phyloP scores from a whole-genome alignment of 139 green algal genomes.

The Asterochloris sp. region DNA sequence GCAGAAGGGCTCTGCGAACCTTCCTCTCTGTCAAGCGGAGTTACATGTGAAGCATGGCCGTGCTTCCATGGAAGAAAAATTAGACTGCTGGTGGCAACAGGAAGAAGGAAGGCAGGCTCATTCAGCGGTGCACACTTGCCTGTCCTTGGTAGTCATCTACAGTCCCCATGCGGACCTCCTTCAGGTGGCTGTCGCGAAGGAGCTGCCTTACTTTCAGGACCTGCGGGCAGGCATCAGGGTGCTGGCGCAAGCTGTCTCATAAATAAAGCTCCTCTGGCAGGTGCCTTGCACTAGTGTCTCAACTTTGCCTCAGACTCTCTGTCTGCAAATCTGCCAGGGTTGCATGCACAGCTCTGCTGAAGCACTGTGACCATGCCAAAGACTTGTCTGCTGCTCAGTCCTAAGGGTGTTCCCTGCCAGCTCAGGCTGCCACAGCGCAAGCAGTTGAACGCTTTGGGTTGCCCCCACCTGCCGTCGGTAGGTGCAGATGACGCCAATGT shows the following conservation, averaged over 20 bases:
- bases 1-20: too few species aligned
- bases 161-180: conserved; percentile 67
- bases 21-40: background rate
- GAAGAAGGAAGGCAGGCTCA: background rate
- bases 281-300: background rate
- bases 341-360: too few species aligned
- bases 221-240: conserved; percentile 28
- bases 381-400: too few species aligned
- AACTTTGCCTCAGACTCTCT: too few species aligned
- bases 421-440: too few species aligned
- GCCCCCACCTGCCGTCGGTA: conserved; percentile 59
- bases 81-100: background rate
- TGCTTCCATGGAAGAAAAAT: too few species aligned
- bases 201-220: conserved; percentile 69
- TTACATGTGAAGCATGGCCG: background rate
- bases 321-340: too few species aligned
- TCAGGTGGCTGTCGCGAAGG: conserved; percentile 58
- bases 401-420: too few species aligned
- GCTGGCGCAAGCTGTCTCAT: background rate
- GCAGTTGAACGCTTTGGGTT: too few species aligned
- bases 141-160: conserved; percentile 79
- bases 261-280: background rate
- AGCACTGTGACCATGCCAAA: too few species aligned
- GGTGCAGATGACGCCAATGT: conserved; percentile 68
- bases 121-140: background rate